These are phyloP conservation scores for Rhizoclosmatium globosum DNA, from an alignment of 192 early-diverging fungal species.

Conservation along the genomic window DNA sequence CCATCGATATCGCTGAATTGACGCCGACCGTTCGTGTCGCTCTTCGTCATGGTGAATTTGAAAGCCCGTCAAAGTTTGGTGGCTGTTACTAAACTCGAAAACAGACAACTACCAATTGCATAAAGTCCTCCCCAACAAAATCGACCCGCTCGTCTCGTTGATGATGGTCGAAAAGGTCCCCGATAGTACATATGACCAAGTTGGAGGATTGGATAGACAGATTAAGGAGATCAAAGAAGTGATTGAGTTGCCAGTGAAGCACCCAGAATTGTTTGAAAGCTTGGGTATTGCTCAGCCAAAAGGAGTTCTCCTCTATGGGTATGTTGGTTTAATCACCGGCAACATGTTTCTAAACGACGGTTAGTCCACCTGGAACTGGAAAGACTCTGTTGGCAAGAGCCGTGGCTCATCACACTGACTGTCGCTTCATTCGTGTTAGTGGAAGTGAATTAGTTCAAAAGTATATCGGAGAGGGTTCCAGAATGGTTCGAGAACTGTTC, in stretches of 20 bases:
- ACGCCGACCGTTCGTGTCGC: conserved; percentile 94
- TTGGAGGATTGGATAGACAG: conserved; percentile 98
- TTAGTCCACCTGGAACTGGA: conserved; percentile 87
- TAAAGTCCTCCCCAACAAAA: conserved; percentile 96
- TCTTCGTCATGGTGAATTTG: conserved; percentile 63
- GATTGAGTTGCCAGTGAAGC: conserved; percentile 99
- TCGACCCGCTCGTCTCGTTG: conserved; percentile 98
- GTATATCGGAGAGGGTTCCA: conserved; percentile 98
- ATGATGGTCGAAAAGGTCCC: conserved; percentile 99
- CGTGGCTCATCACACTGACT: conserved; percentile 96
- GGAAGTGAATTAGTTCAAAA: conserved; percentile 97
- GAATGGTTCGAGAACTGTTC: conserved; percentile 98
- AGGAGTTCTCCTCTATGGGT: conserved; percentile 90
- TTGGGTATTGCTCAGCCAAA: conserved; percentile 99
- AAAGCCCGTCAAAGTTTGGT: too few relatives aligned
- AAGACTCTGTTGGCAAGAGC: conserved; percentile 97
- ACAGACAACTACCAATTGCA: conserved; percentile 90
- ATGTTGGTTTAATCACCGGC: neutral
- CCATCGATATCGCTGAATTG: conserved; percentile 90
- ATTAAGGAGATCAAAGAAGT: conserved; percentile 99
- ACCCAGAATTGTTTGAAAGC: conserved; percentile 97
- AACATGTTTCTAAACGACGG: neutral
- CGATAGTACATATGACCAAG: conserved; percentile 99
- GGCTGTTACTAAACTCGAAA: too few relatives aligned
- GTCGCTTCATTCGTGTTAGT: conserved; percentile 91